Conservation (phyloP, 129 eudicot genomes). For the Centaurea solstitialis region DNA sequence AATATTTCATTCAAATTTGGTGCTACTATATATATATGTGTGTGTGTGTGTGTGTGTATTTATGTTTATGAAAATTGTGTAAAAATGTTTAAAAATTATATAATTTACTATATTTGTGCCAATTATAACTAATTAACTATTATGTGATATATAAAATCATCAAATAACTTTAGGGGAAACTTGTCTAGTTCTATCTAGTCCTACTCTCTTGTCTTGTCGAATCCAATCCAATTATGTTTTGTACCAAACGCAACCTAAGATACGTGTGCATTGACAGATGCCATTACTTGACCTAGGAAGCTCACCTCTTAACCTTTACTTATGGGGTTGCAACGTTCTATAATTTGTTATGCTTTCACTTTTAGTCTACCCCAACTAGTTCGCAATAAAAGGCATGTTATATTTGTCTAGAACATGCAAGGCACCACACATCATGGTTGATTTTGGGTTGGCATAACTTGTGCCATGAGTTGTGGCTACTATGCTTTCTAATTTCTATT, state of each 20-base stretch:
- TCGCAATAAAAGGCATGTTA: background rate
- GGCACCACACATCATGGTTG: background rate
- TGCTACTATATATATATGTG: too few species aligned
- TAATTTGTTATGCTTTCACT: background rate
- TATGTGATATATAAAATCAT: too few species aligned
- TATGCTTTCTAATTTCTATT: background rate
- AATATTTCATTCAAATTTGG: too few species aligned
- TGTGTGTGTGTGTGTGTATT: too few species aligned
- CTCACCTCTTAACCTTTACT: background rate
- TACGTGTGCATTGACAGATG: background rate
- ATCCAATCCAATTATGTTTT: too few species aligned
- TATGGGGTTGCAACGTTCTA: background rate
- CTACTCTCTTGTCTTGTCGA: too few species aligned
- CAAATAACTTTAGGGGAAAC: too few species aligned
- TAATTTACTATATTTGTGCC: too few species aligned
- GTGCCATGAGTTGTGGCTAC: background rate
- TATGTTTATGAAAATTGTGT: too few species aligned
- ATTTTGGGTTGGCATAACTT: background rate
- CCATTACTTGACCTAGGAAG: background rate
- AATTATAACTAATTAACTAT: too few species aligned
- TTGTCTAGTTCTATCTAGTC: too few species aligned
- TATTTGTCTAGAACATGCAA: background rate
- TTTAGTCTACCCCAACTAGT: background rate
- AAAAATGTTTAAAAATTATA: too few species aligned
- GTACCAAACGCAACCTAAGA: background rate